A percentile compares a stretch with the other conserved stretches of the same genome.
Conservation (phyloP, 2,329 filamentous ascomycete species). For the Alternaria triticina region DNA sequence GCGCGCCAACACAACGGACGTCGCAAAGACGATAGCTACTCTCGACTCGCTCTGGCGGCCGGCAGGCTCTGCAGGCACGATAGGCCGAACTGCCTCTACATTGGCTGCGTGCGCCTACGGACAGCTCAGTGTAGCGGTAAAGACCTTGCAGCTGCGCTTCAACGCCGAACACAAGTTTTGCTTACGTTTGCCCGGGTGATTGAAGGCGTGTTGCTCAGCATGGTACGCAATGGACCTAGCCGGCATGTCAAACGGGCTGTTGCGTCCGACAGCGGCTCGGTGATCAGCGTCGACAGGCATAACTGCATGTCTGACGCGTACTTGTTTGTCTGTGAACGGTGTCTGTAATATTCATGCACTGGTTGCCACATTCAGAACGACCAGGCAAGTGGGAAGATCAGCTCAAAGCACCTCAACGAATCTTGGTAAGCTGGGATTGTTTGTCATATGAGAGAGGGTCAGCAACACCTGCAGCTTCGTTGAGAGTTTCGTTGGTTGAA, state of each 20-base stretch:
- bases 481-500: not conserved
- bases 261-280: not conserved
- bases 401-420: not conserved
- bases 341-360: not conserved
- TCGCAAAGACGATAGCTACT: constrained; percentile 3
- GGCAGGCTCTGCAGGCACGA: constrained; percentile 10
- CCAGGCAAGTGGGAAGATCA: not conserved
- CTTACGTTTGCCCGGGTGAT: constrained; percentile 17
- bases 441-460: no score
- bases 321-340: not conserved
- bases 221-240: constrained; percentile 1
- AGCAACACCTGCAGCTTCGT: not conserved
- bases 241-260: constrained; percentile 1
- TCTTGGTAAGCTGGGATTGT: not conserved
- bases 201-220: constrained; percentile 6
- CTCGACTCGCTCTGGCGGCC: constrained; percentile 5
- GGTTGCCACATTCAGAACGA: not conserved
- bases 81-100: constrained; percentile 7
- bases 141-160: constrained; percentile 11
- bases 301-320: not conserved
- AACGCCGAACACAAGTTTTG: constrained; percentile 15
- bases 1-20: constrained; percentile 18
- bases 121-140: constrained; percentile 12
- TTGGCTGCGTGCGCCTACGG: constrained; percentile 9
- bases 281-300: not conserved